Evolutionary conservation across 2,329 filamentous ascomycete genomes (phyloP), one percentile per base, ranked within the genome.

Genomic region (Curvularia verruculosa): DNA sequence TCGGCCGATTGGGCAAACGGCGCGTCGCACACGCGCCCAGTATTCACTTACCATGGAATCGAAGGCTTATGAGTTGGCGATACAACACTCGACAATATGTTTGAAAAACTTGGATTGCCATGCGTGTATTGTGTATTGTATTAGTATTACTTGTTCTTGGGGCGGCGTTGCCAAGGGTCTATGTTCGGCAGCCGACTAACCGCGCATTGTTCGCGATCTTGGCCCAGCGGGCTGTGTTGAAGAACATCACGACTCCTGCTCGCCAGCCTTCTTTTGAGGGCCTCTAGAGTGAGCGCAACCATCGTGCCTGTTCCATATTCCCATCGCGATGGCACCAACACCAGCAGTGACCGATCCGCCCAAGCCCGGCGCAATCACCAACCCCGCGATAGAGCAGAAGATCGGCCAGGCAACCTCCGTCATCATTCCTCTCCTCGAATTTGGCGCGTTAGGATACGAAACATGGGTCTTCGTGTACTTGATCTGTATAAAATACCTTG

Each of bases 351-450:
- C 56, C 29, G 61, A 63, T 52, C 66, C 70, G 34, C 67, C 64
- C 34, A 69, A 67, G 54, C 57, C 64, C 12, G 59, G 64, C 47
- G 60, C 66, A 46, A 64, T 64, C 47, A 55, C 63, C 41, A 61
- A 66, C 39, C 61, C 59, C 10, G 58, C 58, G n/a, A 52, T 70
- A 47, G 69, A 73, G 41, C 66, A 70, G 60, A 59, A 59, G 26
- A 78, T 81, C 48, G 87, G 86, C 74, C 78, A 83, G 67, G 85
- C 83, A 76, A 82, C 84, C 46, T 85, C 87, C 49, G 83, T 88
- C 56, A 76, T 89, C 54, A 86, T 96, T 54, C 92, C 92, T 3
- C 65, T 87, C 37, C 72, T 94, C 49, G 83, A 96, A 39, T 76
- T 87, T 31, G 87, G 83, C 28, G 81, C 85, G 36, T 82, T 91